Conservation (phyloP, 1,284 basidiomycete species). For the Athelia sp. region DNA sequence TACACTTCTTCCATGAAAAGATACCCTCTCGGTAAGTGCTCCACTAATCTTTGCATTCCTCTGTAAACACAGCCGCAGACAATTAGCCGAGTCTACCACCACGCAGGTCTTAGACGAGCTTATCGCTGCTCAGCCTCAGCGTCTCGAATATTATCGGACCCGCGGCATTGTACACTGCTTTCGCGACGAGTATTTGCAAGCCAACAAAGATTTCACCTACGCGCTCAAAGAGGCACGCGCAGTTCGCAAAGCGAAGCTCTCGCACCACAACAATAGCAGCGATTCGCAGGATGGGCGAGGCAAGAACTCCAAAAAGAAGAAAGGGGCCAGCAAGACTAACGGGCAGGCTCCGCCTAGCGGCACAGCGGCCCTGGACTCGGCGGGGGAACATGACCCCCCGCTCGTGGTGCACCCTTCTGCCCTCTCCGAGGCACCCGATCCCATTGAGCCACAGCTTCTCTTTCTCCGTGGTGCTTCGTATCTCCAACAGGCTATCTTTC, state of each 20-base stretch:
- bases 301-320: constrained; percentile 48
- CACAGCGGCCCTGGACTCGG: constrained; percentile 42
- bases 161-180: constrained; percentile 82
- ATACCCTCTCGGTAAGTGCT: constrained; percentile 73
- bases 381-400: constrained; percentile 37
- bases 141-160: constrained; percentile 75
- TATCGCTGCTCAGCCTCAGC: constrained; percentile 63
- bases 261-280: constrained; percentile 40
- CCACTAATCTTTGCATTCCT: constrained; percentile 11
- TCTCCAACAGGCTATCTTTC: constrained; percentile 66
- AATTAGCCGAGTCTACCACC: constrained; percentile 75
- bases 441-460: constrained; percentile 72
- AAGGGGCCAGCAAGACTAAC: constrained; percentile 37
- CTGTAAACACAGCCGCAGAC: constrained; percentile 37
- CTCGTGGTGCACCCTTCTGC: constrained; percentile 59
- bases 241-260: constrained; percentile 53
- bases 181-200: constrained; percentile 70
- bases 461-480: constrained; percentile 78
- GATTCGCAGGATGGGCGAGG: constrained; percentile 32
- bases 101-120: constrained; percentile 70
- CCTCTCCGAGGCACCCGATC: constrained; percentile 69
- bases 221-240: constrained; percentile 71
- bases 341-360: constrained; percentile 63
- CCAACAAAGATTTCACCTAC: constrained; percentile 72
- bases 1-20: constrained; percentile 87